These are phyloP conservation scores for Gloeophyllum trabeum DNA, from an alignment of 768 basidiomycete genomes.

Conservation along the genomic window DNA sequence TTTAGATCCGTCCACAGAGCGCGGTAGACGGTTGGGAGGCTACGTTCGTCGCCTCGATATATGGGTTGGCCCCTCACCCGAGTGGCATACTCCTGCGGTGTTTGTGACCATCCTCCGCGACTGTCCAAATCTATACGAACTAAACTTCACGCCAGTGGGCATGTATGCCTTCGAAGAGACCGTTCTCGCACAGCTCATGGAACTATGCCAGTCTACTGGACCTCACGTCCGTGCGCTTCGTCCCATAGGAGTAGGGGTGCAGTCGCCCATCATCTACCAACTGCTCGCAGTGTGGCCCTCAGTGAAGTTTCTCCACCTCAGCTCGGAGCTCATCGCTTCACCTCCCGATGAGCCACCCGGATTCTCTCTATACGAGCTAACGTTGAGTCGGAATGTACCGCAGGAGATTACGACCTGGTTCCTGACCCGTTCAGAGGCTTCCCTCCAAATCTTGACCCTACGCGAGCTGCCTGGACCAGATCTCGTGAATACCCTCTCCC, in stretches of 20 bases:
- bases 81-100: neutral
- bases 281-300: constrained; percentile 25
- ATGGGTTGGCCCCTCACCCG: constrained; percentile 7
- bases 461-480: constrained; percentile 21
- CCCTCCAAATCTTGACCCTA: constrained; percentile 28
- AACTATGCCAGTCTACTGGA: constrained; percentile 12
- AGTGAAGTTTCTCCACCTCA: constrained; percentile 26
- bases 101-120: constrained; percentile 10
- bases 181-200: constrained; percentile 12
- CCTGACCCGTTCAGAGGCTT: constrained; percentile 20
- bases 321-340: constrained; percentile 24
- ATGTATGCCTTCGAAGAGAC: constrained; percentile 18
- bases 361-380: constrained; percentile 28
- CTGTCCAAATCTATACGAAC: constrained; percentile 23
- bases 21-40: constrained; percentile 4
- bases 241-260: constrained; percentile 22
- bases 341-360: constrained; percentile 13
- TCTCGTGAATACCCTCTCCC: constrained; percentile 15
- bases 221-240: constrained; percentile 20
- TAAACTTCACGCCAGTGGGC: constrained; percentile 13
- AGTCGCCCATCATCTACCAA: constrained; percentile 32
- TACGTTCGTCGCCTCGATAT: too few species aligned
- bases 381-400: constrained; percentile 22
- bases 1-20: constrained; percentile 3
- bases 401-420: constrained; percentile 25